Percentiles rank a stretch among this genome's conserved stretches.
Conservation (phyloP, 495 filamentous ascomycete species). For the Penicilliopsis zonata region DNA sequence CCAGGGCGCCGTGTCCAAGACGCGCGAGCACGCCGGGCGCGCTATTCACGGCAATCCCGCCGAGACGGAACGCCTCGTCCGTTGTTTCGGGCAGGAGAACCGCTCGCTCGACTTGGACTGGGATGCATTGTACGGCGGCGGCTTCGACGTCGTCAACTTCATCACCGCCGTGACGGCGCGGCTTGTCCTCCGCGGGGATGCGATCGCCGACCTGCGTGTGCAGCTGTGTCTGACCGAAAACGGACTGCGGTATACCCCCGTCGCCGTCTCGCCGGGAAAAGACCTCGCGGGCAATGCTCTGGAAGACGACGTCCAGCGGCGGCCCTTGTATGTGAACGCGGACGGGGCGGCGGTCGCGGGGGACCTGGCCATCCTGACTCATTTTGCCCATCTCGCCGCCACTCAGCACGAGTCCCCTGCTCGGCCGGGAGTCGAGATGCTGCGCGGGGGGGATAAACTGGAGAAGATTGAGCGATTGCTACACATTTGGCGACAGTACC, state of each 20-base stretch:
- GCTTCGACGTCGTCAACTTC: slow-evolving; percentile 83
- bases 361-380: slow-evolving; percentile 20
- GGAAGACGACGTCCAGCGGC: not conserved
- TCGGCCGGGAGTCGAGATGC: slow-evolving; percentile 20
- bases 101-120: slow-evolving; percentile 64
- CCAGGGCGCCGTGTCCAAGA: slow-evolving; percentile 71
- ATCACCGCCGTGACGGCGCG: slow-evolving; percentile 36
- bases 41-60: slow-evolving; percentile 58
- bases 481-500: slow-evolving; percentile 18
- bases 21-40: slow-evolving; percentile 35
- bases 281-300: not conserved
- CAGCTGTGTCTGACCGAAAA: slow-evolving; percentile 46
- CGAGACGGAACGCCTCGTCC: slow-evolving; percentile 58
- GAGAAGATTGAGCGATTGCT: slow-evolving; percentile 19
- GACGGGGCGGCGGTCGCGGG: slow-evolving; percentile 19
- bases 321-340: slow-evolving; percentile 16
- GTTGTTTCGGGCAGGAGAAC: slow-evolving; percentile 80
- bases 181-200: slow-evolving; percentile 40
- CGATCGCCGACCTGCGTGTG: slow-evolving; percentile 44
- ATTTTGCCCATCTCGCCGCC: slow-evolving; percentile 14
- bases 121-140: slow-evolving; percentile 62
- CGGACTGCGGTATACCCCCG: slow-evolving; percentile 38
- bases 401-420: no score
- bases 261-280: slow-evolving; percentile 1
- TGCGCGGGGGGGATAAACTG: slow-evolving; percentile 22